Evolutionary conservation across 495 filamentous ascomycete species (phyloP).

Genomic region (Chlorociboria aeruginascens): DNA sequence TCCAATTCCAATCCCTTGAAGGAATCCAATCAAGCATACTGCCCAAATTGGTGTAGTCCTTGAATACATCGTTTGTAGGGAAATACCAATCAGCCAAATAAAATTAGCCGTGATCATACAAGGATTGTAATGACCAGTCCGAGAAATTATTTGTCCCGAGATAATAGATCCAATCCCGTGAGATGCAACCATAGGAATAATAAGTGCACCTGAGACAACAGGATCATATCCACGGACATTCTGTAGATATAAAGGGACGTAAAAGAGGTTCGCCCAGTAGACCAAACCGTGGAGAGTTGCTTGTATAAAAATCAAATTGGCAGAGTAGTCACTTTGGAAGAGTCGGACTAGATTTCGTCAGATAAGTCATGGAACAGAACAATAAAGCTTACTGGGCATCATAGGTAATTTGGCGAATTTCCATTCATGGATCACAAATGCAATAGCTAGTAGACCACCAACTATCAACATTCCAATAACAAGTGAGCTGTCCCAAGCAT

Average conservation of each 20-base stretch:
- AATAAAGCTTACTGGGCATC: slow-evolving; percentile 37
- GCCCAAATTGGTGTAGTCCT: no score
- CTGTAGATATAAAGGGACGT: slow-evolving; percentile 31
- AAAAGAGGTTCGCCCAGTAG: slow-evolving; percentile 39
- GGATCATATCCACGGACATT: slow-evolving; percentile 22
- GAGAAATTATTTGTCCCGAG: slow-evolving; percentile 43
- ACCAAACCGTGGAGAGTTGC: slow-evolving; percentile 45
- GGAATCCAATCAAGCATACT: neutral
- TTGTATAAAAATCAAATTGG: slow-evolving; percentile 31
- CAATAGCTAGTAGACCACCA: slow-evolving; percentile 29
- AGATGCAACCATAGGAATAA: slow-evolving; percentile 35
- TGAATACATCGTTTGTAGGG: no score
- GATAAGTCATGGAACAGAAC: slow-evolving; percentile 32
- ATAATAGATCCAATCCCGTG: slow-evolving; percentile 36
- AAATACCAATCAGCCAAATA: neutral
- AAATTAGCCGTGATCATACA: slow-evolving; percentile 42
- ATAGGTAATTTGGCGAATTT: slow-evolving; percentile 44
- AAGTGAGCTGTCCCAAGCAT: slow-evolving; percentile 43
- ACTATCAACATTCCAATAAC: slow-evolving; percentile 48
- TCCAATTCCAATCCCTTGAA: slow-evolving; percentile 34
- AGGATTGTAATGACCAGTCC: slow-evolving; percentile 33
- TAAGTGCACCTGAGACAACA: slow-evolving; percentile 29
- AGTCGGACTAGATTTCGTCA: neutral
- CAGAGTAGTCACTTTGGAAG: neutral
- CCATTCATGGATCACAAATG: slow-evolving; percentile 43